Conservation (phyloP, 2,329 filamentous ascomycete genomes). For the Sordariomycetes sp. region DNA sequence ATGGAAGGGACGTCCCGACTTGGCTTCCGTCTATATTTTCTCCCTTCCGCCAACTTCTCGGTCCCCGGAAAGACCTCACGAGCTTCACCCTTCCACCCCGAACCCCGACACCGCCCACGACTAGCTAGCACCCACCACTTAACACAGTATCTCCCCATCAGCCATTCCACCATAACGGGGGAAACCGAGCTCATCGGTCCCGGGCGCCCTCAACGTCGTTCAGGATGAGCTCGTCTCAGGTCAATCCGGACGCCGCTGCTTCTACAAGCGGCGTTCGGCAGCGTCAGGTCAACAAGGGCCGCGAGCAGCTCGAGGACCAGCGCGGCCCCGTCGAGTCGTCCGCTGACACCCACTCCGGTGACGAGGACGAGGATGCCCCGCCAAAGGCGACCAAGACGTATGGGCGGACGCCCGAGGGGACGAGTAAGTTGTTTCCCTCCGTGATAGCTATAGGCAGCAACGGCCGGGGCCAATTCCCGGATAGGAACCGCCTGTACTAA, state of each 20-base stretch:
- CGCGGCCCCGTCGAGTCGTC: conserved; percentile 4
- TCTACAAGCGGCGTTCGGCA: conserved; percentile 4
- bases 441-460: not conserved
- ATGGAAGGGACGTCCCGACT: not conserved
- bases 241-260: not conserved
- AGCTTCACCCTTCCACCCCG: not conserved
- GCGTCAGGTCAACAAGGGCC: conserved; percentile 3
- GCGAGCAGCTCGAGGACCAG: conserved; percentile 1
- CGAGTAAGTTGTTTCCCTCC: conserved; percentile 40
- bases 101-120: not conserved
- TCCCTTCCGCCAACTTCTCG: not conserved
- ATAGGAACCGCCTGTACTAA: not conserved
- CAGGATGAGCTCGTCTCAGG: conserved; percentile 4
- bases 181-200: not conserved
- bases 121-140: not conserved
- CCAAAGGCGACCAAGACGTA: conserved; percentile 57
- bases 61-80: not conserved
- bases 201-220: conserved; percentile 5
- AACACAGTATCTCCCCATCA: not conserved
- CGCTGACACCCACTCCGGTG: conserved; percentile 6
- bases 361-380: conserved; percentile 45
- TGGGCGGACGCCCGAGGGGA: conserved; percentile 82
- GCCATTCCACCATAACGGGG: not conserved
- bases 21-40: not conserved
- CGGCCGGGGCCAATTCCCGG: not conserved